Percentiles rank a stretch among this genome's conserved stretches.
Evolutionary conservation across 1,139 yeast species (phyloP).

Genomic region (Geotrichum candidum): DNA sequence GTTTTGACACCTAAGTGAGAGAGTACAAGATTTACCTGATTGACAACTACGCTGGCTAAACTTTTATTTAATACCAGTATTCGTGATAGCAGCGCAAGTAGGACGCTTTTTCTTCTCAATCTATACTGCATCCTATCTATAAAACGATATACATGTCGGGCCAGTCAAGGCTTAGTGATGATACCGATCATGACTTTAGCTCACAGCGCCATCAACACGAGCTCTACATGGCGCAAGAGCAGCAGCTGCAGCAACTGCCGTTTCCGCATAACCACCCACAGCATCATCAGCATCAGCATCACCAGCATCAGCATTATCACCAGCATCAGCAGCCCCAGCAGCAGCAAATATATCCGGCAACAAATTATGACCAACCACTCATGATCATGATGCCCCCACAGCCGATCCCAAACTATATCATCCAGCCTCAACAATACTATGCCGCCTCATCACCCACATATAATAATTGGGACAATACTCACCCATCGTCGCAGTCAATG

Average conservation of each 20-base stretch:
- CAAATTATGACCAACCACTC: conserved; percentile 2
- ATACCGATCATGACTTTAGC: neutral
- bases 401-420: neutral
- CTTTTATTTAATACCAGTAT: too few relatives aligned
- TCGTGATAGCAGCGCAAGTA: too few relatives aligned
- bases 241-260: neutral
- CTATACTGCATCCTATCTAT: neutral
- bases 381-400: conserved; percentile 3
- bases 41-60: too few relatives aligned
- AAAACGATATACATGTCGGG: neutral
- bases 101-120: neutral
- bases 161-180: neutral
- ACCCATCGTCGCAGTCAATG: neutral
- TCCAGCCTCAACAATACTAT: neutral
- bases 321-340: conserved; percentile 2
- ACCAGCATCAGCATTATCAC: conserved; percentile 6
- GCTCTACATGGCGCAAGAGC: neutral
- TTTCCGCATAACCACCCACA: neutral
- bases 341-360: neutral
- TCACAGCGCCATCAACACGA: neutral
- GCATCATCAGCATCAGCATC: conserved; percentile 3
- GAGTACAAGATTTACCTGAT: too few relatives aligned
- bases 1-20: too few relatives aligned
- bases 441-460: neutral
- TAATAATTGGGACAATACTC: neutral